phyloP scores from a whole-genome alignment of 2,329 filamentous ascomycete species.

The Talaromyces rugulosus region DNA sequence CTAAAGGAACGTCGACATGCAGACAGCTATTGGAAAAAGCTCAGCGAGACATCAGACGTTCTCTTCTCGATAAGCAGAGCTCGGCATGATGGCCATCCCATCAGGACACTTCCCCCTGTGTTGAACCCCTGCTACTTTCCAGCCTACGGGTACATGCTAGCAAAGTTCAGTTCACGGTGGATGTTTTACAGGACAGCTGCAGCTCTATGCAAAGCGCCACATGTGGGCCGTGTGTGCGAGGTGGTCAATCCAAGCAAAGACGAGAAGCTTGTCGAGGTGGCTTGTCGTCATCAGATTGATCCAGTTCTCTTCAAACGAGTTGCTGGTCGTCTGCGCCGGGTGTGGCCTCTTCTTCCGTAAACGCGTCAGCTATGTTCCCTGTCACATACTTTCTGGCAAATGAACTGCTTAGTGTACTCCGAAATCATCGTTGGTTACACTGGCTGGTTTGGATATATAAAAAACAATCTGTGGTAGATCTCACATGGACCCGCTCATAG shows the following conservation, averaged over 20 bases:
- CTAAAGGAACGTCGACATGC: conserved; percentile 33
- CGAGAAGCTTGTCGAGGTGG: conserved; percentile 31
- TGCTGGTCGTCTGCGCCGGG: conserved; percentile 22
- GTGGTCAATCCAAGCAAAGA: conserved; percentile 44
- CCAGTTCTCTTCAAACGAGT: conserved; percentile 26
- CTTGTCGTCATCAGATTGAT: conserved; percentile 36
- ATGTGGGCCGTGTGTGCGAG: conserved; percentile 31
- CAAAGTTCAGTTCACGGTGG: conserved; percentile 43
- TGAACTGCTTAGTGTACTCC: background rate
- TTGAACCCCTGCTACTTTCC: conserved; percentile 16
- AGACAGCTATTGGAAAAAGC: conserved; percentile 22
- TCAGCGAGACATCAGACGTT: conserved; percentile 46
- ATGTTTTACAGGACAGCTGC: conserved; percentile 38
- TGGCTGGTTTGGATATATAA: too few relatives aligned
- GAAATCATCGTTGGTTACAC: background rate
- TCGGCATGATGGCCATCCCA: conserved; percentile 33
- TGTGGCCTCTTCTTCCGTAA: conserved; percentile 36
- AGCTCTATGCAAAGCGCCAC: conserved; percentile 23
- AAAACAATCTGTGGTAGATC: too few relatives aligned
- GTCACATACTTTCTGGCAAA: background rate
- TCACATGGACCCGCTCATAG: too few relatives aligned
- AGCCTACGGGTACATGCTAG: conserved; percentile 41
- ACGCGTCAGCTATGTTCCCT: background rate
- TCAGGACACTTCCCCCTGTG: conserved; percentile 26
- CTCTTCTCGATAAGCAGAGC: conserved; percentile 41